Evolutionary conservation across 176 grass and related monocot genomes (phyloP).

Genomic region (Coix lacrymajobi): DNA sequence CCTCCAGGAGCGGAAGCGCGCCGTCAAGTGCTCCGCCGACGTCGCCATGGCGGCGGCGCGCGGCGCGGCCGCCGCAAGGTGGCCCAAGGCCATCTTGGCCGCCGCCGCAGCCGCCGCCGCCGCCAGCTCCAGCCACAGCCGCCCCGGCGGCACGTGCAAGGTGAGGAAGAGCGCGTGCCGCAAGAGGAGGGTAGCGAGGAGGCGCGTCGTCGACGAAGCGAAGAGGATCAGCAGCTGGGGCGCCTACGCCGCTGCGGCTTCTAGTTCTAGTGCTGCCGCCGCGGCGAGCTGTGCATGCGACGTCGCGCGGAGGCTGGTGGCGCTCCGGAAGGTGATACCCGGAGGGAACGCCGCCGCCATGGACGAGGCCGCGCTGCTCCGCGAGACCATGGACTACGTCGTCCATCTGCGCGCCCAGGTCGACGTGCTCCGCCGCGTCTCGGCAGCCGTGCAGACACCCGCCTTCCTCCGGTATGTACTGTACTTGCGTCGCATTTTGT

Average conservation of each 20-base stretch:
- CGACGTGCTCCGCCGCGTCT: constrained; percentile 53
- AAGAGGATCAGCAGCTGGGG: constrained; percentile 25
- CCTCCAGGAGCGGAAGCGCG: constrained; percentile 41
- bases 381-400: constrained; percentile 64
- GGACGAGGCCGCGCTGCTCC: constrained; percentile 42
- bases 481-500: background rate
- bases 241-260: background rate
- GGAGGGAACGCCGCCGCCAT: constrained; percentile 31
- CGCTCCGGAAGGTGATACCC: constrained; percentile 59
- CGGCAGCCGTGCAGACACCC: constrained; percentile 27
- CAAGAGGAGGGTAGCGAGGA: constrained; percentile 21
- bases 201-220: background rate
- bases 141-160: background rate
- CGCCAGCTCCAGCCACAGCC: background rate
- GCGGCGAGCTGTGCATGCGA: background rate
- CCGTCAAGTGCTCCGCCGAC: constrained; percentile 51
- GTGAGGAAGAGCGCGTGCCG: constrained; percentile 13
- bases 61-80: constrained; percentile 7
- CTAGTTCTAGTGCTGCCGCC: background rate
- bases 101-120: background rate
- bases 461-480: background rate
- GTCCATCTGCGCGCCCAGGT: constrained; percentile 58
- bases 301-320: constrained; percentile 38
- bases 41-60: constrained; percentile 49
- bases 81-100: constrained; percentile 29